These are phyloP conservation scores for Myxozyma mucilagina DNA, from an alignment of 805 yeast genomes.

Conservation along the genomic window DNA sequence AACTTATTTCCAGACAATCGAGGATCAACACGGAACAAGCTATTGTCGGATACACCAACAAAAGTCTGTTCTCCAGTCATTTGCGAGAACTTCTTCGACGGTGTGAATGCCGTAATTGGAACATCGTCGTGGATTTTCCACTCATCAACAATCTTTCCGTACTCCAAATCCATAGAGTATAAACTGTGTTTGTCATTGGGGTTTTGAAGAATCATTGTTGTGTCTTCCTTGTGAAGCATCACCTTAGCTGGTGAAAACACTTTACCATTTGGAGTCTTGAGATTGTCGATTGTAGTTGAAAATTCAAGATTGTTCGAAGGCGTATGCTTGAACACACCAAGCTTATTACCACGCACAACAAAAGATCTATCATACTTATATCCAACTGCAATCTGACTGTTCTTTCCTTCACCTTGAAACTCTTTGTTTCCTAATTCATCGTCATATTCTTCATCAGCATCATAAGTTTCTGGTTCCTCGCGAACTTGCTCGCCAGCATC, in stretches of 20 bases:
- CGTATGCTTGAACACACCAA: slow-evolving; percentile 75
- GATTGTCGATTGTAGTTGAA: slow-evolving; percentile 64
- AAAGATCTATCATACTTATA: slow-evolving; percentile 68
- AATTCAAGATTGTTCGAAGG: slow-evolving; percentile 53
- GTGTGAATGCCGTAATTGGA: slow-evolving; percentile 60
- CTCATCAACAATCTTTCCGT: slow-evolving; percentile 83
- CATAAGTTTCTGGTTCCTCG: slow-evolving; percentile 20
- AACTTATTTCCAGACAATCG: slow-evolving; percentile 60
- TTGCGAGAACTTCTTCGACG: slow-evolving; percentile 72
- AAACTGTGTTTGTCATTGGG: slow-evolving; percentile 48
- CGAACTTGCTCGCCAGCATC: slow-evolving; percentile 24
- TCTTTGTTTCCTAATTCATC: slow-evolving; percentile 46
- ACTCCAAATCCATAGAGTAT: slow-evolving; percentile 74
- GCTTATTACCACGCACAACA: slow-evolving; percentile 73
- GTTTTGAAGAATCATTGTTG: slow-evolving; percentile 65
- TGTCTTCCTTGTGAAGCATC: slow-evolving; percentile 78
- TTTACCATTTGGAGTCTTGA: slow-evolving; percentile 55
- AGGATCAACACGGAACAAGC: slow-evolving; percentile 78
- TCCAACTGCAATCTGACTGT: slow-evolving; percentile 71
- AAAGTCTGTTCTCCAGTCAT: slow-evolving; percentile 72
- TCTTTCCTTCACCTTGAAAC: slow-evolving; percentile 45
- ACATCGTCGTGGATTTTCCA: slow-evolving; percentile 60
- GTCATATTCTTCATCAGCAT: slow-evolving; percentile 40
- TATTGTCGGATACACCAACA: slow-evolving; percentile 64
- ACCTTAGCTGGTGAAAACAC: slow-evolving; percentile 58